Conservation (phyloP, 768 basidiomycete genomes). For the Sarcomyxa edulis region DNA sequence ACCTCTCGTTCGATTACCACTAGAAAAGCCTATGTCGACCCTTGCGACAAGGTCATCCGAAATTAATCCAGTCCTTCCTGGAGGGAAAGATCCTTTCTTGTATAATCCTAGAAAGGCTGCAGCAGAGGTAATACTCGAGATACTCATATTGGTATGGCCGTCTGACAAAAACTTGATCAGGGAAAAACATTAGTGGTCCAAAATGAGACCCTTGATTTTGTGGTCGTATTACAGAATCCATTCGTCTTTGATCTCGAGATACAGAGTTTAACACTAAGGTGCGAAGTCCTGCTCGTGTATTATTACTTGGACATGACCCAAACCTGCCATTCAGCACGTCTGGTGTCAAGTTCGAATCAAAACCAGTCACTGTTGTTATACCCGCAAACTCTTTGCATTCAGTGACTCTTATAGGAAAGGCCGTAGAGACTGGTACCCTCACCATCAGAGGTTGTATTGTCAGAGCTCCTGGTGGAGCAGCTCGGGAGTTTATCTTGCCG, state of each 20-base stretch:
- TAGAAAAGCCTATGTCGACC: conserved; percentile 64
- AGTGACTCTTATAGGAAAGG: conserved; percentile 63
- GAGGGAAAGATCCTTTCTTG: conserved; percentile 75
- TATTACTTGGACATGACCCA: too few relatives aligned
- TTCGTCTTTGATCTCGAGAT: conserved; percentile 91
- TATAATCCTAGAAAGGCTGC: conserved; percentile 80
- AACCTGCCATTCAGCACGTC: conserved; percentile 83
- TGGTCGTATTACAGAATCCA: conserved; percentile 84
- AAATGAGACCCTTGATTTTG: conserved; percentile 78
- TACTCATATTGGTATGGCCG: not conserved
- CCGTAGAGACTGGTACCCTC: conserved; percentile 61
- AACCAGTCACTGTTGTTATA: conserved; percentile 56
- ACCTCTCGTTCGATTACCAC: conserved; percentile 62
- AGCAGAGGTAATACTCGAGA: conserved; percentile 38
- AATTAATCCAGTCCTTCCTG: conserved; percentile 45
- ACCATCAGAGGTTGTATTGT: conserved; percentile 74
- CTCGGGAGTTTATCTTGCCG: conserved; percentile 73
- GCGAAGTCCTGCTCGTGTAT: conserved; percentile 10
- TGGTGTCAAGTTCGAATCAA: conserved; percentile 70
- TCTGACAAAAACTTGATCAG: conserved; percentile 22
- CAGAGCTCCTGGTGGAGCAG: conserved; percentile 67
- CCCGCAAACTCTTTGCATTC: conserved; percentile 74
- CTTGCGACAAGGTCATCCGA: conserved; percentile 36
- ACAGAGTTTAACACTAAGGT: conserved; percentile 80
- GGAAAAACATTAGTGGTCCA: conserved; percentile 68